phyloP scores from a whole-genome alignment of 75 land plant species.

The Adiantum capillusveneris region DNA sequence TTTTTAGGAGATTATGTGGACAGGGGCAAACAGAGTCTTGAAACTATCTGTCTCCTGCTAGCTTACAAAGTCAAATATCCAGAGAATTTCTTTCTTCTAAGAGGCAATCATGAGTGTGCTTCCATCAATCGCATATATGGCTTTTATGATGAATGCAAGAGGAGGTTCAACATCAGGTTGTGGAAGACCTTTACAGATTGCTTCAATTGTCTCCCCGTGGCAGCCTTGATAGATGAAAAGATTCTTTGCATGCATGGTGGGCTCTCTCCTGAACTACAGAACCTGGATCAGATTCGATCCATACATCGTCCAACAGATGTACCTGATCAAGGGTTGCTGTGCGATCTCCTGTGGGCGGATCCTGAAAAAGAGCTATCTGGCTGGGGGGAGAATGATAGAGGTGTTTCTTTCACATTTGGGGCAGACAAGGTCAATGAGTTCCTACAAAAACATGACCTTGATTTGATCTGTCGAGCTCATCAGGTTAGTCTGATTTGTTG shows the following conservation, averaged over 20 bases:
- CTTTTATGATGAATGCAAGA: constrained; percentile 80
- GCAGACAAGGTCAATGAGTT: constrained; percentile 66
- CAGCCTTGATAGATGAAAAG: constrained; percentile 77
- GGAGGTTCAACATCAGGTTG: constrained; percentile 74
- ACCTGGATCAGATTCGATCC: constrained; percentile 52
- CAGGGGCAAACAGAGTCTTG: constrained; percentile 69
- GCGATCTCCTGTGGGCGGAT: constrained; percentile 82
- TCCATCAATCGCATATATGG: constrained; percentile 79
- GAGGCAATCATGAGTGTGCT: constrained; percentile 80
- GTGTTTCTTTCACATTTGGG: constrained; percentile 78
- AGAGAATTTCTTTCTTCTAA: constrained; percentile 61
- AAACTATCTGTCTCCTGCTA: constrained; percentile 72
- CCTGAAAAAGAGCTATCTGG: constrained; percentile 66
- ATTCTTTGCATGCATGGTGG: constrained; percentile 93
- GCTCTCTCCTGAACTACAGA: constrained; percentile 63
- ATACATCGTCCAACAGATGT: constrained; percentile 65
- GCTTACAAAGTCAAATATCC: constrained; percentile 77
- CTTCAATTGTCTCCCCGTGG: constrained; percentile 80
- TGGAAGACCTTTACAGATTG: constrained; percentile 80
- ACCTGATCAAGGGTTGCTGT: constrained; percentile 68
- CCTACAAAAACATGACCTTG: constrained; percentile 61
- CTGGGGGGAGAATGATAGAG: constrained; percentile 83
- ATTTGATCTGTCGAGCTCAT: constrained; percentile 86
- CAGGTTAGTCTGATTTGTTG: constrained; percentile 40
- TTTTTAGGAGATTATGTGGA: constrained; percentile 76